These are phyloP conservation scores for Lindgomyces ingoldianus DNA, from an alignment of 495 filamentous ascomycete genomes.

Conservation along the genomic window DNA sequence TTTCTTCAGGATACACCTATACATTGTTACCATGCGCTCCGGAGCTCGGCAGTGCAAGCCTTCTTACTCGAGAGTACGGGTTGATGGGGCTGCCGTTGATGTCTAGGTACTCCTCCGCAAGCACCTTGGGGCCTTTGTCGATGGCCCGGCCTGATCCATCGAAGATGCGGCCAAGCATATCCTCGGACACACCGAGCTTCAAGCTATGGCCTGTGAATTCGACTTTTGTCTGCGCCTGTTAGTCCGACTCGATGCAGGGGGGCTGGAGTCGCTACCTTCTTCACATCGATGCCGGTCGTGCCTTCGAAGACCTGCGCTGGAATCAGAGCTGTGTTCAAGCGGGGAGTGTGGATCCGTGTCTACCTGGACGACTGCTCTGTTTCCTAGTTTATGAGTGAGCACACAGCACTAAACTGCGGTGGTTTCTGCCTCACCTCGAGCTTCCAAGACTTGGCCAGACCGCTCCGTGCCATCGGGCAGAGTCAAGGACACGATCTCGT, in stretches of 20 bases:
- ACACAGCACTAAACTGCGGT: not conserved
- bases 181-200: constrained; percentile 97
- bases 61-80: constrained; percentile 85
- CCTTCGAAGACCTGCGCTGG: constrained; percentile 86
- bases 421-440: constrained; percentile 66
- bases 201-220: constrained; percentile 96
- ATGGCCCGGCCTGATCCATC: constrained; percentile 96
- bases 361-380: constrained; percentile 89
- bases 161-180: constrained; percentile 99
- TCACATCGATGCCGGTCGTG: constrained; percentile 94
- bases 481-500: constrained; percentile 96
- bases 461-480: constrained; percentile 93
- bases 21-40: constrained; percentile 23
- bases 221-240: constrained; percentile 72
- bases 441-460: constrained; percentile 94
- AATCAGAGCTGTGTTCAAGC: constrained; percentile 3
- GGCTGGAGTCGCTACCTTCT: constrained; percentile 66
- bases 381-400: constrained; percentile 57
- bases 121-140: constrained; percentile 97
- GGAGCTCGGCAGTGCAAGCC: not conserved
- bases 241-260: not conserved
- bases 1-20: constrained; percentile 97
- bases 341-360: not conserved
- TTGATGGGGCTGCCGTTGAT: constrained; percentile 99
- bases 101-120: constrained; percentile 96